Evolutionary conservation across 768 basidiomycete genomes (phyloP).

Genomic region (Hygrocybe coccinea): DNA sequence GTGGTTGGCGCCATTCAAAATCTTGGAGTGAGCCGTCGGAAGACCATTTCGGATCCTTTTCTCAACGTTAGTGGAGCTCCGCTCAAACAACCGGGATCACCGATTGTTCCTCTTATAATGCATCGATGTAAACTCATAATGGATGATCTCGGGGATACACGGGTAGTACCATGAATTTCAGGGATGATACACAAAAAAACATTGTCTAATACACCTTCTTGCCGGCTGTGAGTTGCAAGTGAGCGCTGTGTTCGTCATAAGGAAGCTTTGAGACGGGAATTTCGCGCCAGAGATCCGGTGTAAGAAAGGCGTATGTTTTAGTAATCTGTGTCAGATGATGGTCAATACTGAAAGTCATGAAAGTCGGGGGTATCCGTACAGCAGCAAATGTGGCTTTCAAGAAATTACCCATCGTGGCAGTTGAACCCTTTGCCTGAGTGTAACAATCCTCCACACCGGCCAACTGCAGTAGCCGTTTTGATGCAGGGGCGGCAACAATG

Average conservation of each 20-base stretch:
- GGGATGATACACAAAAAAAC: neutral
- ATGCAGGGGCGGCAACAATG: slow-evolving; percentile 98
- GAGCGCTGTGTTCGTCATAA: slow-evolving; percentile 93
- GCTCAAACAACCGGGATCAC: neutral
- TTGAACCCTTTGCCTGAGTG: slow-evolving; percentile 97
- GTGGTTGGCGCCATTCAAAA: no score
- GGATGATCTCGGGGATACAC: neutral
- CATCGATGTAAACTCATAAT: no score
- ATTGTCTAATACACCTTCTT: slow-evolving; percentile 64
- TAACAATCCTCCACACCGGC: slow-evolving; percentile 98
- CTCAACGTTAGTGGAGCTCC: no score
- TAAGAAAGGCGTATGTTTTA: slow-evolving; percentile 97
- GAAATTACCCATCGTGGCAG: slow-evolving; percentile 98
- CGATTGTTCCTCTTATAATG: no score
- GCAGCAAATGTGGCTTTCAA: slow-evolving; percentile 95
- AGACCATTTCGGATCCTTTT: no score
- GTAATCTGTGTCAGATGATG: slow-evolving; percentile 59
- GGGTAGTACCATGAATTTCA: neutral
- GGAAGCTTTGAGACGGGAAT: slow-evolving; percentile 86
- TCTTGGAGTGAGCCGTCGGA: no score
- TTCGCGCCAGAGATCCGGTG: slow-evolving; percentile 96
- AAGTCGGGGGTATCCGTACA: slow-evolving; percentile 41
- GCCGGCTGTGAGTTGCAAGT: slow-evolving; percentile 76
- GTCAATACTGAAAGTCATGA: neutral
- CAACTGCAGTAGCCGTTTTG: slow-evolving; percentile 92